A percentile compares a stretch with the other conserved stretches of the same genome.
phyloP scores from a whole-genome alignment of 2,329 filamentous ascomycete genomes.

The Cercospora beticola region DNA sequence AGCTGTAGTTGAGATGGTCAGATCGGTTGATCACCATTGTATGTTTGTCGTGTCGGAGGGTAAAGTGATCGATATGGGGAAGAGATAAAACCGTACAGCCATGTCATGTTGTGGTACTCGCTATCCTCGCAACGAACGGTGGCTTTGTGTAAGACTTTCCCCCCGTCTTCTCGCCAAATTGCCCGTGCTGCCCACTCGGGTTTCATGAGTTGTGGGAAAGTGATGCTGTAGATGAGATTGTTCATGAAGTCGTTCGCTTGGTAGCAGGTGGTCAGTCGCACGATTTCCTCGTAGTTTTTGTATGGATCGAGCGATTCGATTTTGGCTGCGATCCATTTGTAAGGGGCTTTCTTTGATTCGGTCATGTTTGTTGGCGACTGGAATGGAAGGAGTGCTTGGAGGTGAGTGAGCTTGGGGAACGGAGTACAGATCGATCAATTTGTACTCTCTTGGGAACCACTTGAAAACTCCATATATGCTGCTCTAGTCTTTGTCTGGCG shows the following conservation, averaged over 20 bases:
- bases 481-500: neutral
- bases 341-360: neutral
- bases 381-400: no score
- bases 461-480: no score
- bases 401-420: no score
- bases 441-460: neutral
- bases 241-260: neutral
- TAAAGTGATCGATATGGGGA: no score
- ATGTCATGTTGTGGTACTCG: neutral
- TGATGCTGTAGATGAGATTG: neutral
- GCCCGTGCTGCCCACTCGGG: no score
- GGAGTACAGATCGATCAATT: no score
- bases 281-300: neutral
- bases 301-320: neutral
- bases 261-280: neutral
- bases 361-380: no score
- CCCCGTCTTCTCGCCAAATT: neutral
- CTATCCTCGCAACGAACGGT: neutral
- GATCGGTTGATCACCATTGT: no score
- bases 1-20: neutral
- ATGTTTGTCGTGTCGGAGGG: no score
- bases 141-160: neutral
- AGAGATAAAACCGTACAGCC: neutral
- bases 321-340: neutral
- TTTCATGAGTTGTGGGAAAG: neutral